Evolutionary conservation across 169 alveolate species (phyloP), one percentile per base, ranked within the genome.

Genomic region (Plasmodium cynomolgi): DNA sequence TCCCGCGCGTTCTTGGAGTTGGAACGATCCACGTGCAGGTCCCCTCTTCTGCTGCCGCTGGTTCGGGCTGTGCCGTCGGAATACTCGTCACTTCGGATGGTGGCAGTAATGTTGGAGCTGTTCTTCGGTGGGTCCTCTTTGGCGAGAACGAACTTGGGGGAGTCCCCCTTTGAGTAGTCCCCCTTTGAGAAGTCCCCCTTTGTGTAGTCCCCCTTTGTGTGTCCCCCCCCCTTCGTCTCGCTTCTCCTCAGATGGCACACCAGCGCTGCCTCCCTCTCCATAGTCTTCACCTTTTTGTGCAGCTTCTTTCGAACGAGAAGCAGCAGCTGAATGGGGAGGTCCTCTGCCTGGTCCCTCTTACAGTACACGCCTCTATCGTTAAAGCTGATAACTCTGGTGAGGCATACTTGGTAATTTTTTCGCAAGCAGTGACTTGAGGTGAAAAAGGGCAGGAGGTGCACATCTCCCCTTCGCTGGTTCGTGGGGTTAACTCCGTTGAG

Each of bases 351-450:
- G 37, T 84, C 92, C 41, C 41, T 84, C 31, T 84, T 84, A 17
- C 81, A 84, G 50, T 84, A 84, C 31, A 84, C 50, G 54, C 74
- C 92, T 20, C 23, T 84, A 39, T 84, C 92, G 47, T 84, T 84
- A 71, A 71, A 84, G 37, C 83, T 84, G 9, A 84, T 71, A 8
- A 84, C 92, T n/a, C 92, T 33, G 26, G 92, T 84, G 72, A 71
- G 73, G 50, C 92, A 84, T 2, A 84, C 75, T 23, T 13, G 47
- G 41, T 11, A 7, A 15, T 84, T 84, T 44, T 71, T 84, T 47
- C 74, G 56, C 29, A 84, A 71, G 33, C 47, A 54, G 13, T 68
- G 73, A 39, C 58, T 68, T 71, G 92, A 84, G 15, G 34, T 84
- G 50, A 84, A 84, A 84, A 84, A 84, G 26, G 92, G 92, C 3